Evolutionary conservation across 176 grass and related monocot genomes (phyloP).

Genomic region (Carex scoparia): DNA sequence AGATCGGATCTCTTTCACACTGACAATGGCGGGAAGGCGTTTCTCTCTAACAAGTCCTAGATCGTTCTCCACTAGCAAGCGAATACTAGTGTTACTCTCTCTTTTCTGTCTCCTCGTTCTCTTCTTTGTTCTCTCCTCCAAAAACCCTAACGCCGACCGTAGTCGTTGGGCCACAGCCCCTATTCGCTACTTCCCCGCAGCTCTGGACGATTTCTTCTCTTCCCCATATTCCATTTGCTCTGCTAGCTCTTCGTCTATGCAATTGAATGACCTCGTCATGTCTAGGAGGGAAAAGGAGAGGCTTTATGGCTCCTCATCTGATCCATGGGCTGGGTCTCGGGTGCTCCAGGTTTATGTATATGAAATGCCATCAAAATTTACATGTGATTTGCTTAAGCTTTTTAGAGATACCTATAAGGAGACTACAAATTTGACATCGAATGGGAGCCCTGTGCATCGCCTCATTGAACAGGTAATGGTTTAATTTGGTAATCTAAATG

Average conservation of each 20-base stretch:
- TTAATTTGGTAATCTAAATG: slow-evolving; percentile 16
- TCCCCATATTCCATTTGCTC: slow-evolving; percentile 18
- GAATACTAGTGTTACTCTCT: slow-evolving; percentile 40
- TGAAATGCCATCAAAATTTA: slow-evolving; percentile 96
- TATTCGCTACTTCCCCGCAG: slow-evolving; percentile 37
- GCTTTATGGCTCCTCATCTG: slow-evolving; percentile 41
- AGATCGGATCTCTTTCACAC: slow-evolving; percentile 20
- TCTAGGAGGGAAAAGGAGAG: slow-evolving; percentile 42
- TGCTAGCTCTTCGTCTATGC: slow-evolving; percentile 22
- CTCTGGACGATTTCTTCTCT: slow-evolving; percentile 62
- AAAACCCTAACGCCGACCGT: background rate
- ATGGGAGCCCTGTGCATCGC: slow-evolving; percentile 94
- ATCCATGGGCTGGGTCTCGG: slow-evolving; percentile 40
- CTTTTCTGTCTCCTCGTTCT: slow-evolving; percentile 37
- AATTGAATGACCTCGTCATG: slow-evolving; percentile 22
- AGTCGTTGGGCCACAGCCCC: slow-evolving; percentile 18
- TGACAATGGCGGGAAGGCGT: slow-evolving; percentile 75
- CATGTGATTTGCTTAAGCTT: slow-evolving; percentile 78
- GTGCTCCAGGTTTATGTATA: slow-evolving; percentile 85
- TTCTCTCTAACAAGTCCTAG: slow-evolving; percentile 48
- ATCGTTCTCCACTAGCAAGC: slow-evolving; percentile 24
- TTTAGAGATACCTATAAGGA: slow-evolving; percentile 84
- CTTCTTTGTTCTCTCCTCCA: slow-evolving; percentile 29
- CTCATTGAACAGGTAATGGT: slow-evolving; percentile 84
- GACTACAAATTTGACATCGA: slow-evolving; percentile 88